Percentiles rank a stretch among this genome's conserved stretches.
phyloP scores from a whole-genome alignment of 169 alveolate genomes.

The Perkinsus chesapeaki region DNA sequence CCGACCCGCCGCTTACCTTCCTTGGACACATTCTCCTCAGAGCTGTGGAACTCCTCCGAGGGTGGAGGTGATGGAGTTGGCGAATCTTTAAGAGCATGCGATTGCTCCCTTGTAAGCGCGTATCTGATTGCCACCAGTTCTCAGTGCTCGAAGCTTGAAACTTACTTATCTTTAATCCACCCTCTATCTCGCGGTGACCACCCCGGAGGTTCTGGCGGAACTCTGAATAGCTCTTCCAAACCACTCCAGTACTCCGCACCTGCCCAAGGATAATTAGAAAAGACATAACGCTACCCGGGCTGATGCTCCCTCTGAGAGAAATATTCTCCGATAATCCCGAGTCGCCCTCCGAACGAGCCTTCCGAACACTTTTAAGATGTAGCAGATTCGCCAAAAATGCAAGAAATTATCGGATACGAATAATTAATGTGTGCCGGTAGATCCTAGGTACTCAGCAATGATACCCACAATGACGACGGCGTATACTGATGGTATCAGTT shows the following conservation, averaged over 20 bases:
- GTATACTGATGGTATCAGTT: no score
- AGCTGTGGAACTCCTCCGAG: not conserved
- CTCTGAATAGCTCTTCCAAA: not conserved
- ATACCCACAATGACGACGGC: no score
- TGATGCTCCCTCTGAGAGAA: no score
- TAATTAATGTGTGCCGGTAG: no score
- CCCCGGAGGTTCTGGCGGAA: not conserved
- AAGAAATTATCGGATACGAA: no score
- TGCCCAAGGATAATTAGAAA: not conserved
- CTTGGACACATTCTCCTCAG: not conserved
- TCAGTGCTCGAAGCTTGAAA: not conserved
- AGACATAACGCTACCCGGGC: no score
- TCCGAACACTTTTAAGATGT: no score
- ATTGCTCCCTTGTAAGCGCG: not conserved
- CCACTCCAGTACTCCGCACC: not conserved
- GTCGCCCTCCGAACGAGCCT: no score
- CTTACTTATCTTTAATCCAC: not conserved
- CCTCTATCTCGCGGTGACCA: not conserved
- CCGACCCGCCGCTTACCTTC: not conserved
- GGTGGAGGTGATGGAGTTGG: not conserved
- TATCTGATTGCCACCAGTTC: not conserved
- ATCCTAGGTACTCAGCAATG: no score
- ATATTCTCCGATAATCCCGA: no score
- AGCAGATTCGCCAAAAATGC: no score
- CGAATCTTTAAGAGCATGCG: not conserved